phyloP scores from a whole-genome alignment of 768 basidiomycete species.

The Pulveroboletus ravenelii region DNA sequence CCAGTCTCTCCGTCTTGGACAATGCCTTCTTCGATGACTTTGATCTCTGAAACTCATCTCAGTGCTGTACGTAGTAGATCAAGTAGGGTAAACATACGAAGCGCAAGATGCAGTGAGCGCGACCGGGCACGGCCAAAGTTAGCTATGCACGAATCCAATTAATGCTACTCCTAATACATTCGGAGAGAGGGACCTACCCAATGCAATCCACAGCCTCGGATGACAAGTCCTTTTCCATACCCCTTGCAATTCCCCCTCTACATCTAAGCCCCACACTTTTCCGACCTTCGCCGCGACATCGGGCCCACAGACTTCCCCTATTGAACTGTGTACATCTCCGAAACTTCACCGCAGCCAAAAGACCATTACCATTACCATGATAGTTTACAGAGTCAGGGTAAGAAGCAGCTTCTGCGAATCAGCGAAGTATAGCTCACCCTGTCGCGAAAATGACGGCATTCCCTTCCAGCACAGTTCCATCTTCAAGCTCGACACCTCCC shows the following conservation, averaged over 20 bases:
- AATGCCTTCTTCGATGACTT: constrained; percentile 27
- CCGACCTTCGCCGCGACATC: constrained; percentile 43
- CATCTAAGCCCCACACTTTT: constrained; percentile 60
- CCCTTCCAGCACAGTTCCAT: constrained; percentile 22
- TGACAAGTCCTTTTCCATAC: constrained; percentile 31
- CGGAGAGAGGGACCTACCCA: constrained; percentile 13
- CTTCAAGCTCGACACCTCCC: constrained; percentile 26
- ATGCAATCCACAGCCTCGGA: constrained; percentile 33
- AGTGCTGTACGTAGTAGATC: background rate
- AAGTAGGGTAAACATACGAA: constrained; percentile 16
- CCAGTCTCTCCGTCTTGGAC: constrained; percentile 8
- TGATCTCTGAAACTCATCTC: constrained; percentile 22
- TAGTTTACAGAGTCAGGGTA: background rate
- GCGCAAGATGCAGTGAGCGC: constrained; percentile 29
- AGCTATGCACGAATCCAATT: constrained; percentile 7
- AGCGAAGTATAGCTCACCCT: constrained; percentile 19
- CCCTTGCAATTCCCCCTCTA: constrained; percentile 58
- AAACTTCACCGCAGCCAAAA: constrained; percentile 30
- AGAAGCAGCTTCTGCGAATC: background rate
- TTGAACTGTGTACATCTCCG: constrained; percentile 38
- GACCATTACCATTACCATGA: background rate
- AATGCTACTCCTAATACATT: background rate
- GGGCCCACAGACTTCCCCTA: constrained; percentile 43
- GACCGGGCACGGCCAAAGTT: constrained; percentile 20
- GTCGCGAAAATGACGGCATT: constrained; percentile 34